Evolutionary conservation across 1,284 basidiomycete genomes (phyloP).

Genomic region (Melampsora larici-populina): DNA sequence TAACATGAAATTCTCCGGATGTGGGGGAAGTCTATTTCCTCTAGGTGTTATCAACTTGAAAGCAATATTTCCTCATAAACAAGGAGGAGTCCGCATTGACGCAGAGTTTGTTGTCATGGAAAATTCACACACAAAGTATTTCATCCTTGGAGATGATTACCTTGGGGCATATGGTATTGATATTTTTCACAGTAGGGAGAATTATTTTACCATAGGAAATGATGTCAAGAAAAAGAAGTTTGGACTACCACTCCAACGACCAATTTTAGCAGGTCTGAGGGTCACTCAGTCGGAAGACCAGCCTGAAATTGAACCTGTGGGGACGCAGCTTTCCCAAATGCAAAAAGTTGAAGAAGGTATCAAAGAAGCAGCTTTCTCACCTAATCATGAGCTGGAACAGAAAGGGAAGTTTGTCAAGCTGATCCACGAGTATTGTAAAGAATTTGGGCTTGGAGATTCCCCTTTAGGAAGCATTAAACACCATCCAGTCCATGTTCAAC

Average conservation of each 20-base stretch:
- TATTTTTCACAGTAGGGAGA: constrained; percentile 19
- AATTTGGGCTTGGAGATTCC: neutral
- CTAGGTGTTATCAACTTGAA: too few relatives aligned
- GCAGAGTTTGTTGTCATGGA: too few relatives aligned
- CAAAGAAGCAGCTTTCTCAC: neutral
- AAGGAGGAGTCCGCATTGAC: too few relatives aligned
- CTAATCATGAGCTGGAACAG: neutral
- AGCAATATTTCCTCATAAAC: too few relatives aligned
- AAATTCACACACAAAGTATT: too few relatives aligned
- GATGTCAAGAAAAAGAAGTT: constrained; percentile 19
- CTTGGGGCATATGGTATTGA: constrained; percentile 14
- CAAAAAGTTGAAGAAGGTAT: neutral
- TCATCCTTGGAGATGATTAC: too few relatives aligned
- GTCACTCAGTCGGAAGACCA: neutral
- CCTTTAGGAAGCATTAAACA: constrained; percentile 7
- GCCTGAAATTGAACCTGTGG: neutral
- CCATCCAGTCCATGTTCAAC: constrained; percentile 5
- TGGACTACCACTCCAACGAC: too few relatives aligned
- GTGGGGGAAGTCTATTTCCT: too few relatives aligned
- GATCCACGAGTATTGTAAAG: too few relatives aligned
- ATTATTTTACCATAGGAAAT: constrained; percentile 20
- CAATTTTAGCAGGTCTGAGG: neutral
- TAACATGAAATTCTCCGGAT: too few relatives aligned
- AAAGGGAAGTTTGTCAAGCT: neutral
- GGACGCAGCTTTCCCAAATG: neutral